Base-by-base conservation (phyloP, 495 filamentous ascomycete species). In the Penicillium pulvis region DNA sequence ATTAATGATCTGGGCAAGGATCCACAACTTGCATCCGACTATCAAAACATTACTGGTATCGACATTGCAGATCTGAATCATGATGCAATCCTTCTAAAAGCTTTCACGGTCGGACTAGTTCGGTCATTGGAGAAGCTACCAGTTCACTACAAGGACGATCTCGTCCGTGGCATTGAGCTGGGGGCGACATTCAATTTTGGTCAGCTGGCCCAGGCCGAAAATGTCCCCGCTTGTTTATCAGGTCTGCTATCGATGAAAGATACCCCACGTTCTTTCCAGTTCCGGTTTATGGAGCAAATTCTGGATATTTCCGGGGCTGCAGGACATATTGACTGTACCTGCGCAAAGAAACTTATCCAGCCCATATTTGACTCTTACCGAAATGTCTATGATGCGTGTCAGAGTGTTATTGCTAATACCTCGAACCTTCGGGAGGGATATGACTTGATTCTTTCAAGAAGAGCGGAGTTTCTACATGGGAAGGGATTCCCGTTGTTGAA, bases 101-200 rank as follows among this genome's bases (percentile, higher is more conserved):
- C 74, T 6, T 71, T 62, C 5, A 58, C 63, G 17, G 55, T 51
- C 26, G 71, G 67, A 10, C 47, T 75, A 8, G 44, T 77, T 1
- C 16, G 24, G 2, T 71, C 65, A 28, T 33, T 77, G 6, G 58
- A 65, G 14, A 53, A 43, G 6, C 65, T 77, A 1, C 19, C 69
- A 17, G 7, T 12, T 23, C 42, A 63, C 16, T 45, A 74, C 30
- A 67, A 39, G 39, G 57, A 59, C 23, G 63, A 71, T 46, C 24
- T 82, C 35, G 61, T 82, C 14, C 68, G 63, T n/a, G 70, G 71
- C 39, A 70, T 77, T 42, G 63, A 74, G 54, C 66, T 81, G 8
- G 80, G 79, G 30, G 78, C 77, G 0, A 74, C 72, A 0, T 75
- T 84, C 59, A 77, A 77, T 50, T 70, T 77, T 53, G 72, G 68